Evolutionary conservation across 2,329 filamentous ascomycete genomes (phyloP).

Genomic region (Diaporthe eres): DNA sequence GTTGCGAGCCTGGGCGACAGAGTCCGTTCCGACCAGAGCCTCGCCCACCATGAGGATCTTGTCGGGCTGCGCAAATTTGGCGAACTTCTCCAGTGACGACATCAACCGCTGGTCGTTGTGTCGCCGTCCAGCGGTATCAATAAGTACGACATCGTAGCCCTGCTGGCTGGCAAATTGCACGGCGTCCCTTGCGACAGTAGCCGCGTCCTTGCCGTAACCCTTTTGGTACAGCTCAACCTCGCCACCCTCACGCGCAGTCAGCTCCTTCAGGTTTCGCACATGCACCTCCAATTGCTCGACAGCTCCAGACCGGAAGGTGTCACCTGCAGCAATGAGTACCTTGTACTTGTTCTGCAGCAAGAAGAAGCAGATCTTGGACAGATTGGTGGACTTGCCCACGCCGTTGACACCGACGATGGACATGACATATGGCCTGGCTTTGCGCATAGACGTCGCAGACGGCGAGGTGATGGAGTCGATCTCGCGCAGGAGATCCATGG

Average conservation of each 20-base stretch:
- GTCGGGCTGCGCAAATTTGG: constrained; percentile 94
- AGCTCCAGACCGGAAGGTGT: constrained; percentile 96
- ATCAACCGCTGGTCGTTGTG: constrained; percentile 98
- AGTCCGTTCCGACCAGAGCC: constrained; percentile 95
- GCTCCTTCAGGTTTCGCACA: constrained; percentile 91
- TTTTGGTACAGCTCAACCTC: constrained; percentile 94
- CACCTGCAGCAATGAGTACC: constrained; percentile 62
- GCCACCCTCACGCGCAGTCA: constrained; percentile 86
- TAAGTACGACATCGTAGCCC: constrained; percentile 92
- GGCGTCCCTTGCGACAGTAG: constrained; percentile 93
- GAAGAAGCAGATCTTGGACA: constrained; percentile 99
- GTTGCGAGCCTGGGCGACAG: constrained; percentile 94
- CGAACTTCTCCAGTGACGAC: constrained; percentile 97
- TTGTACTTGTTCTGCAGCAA: constrained; percentile 94
- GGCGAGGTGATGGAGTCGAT: constrained; percentile 85
- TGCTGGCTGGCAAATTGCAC: constrained; percentile 83
- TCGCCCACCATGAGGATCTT: constrained; percentile 97
- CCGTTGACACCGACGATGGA: constrained; percentile 99
- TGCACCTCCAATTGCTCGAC: constrained; percentile 98
- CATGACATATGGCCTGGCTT: constrained; percentile 90
- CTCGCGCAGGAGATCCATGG: constrained; percentile 92
- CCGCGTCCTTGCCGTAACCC: constrained; percentile 97
- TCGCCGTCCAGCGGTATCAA: constrained; percentile 93
- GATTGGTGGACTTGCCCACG: constrained; percentile 97
- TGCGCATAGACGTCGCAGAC: constrained; percentile 72